Evolutionary conservation across 345 rosid species (phyloP).

Genomic region (Ceriops tagal): DNA sequence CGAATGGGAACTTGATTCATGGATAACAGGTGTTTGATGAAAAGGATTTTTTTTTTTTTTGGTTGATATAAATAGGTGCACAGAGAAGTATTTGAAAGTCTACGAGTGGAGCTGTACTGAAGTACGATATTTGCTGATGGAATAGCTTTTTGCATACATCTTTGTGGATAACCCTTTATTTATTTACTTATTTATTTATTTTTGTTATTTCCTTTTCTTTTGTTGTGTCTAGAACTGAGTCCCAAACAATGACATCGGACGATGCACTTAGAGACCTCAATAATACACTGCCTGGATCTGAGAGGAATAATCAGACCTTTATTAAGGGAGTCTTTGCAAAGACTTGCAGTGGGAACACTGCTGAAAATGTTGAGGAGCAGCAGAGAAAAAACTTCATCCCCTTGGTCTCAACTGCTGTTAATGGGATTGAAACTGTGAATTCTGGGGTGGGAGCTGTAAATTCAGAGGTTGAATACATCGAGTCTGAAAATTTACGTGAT

Average conservation of each 20-base stretch:
- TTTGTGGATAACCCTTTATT: neutral
- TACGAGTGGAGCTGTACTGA: neutral
- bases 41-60: neutral
- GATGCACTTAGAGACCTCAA: slow-evolving; percentile 70
- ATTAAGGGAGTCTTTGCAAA: slow-evolving; percentile 51
- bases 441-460: slow-evolving; percentile 42
- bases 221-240: slow-evolving; percentile 21
- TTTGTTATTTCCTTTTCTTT: neutral
- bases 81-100: too few relatives aligned
- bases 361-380: slow-evolving; percentile 52
- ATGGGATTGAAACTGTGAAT: slow-evolving; percentile 42
- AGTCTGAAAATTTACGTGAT: slow-evolving; percentile 68
- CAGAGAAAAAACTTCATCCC: slow-evolving; percentile 29
- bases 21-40: neutral
- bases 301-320: slow-evolving; percentile 49
- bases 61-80: neutral
- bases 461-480: slow-evolving; percentile 75
- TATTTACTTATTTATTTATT: neutral
- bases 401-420: slow-evolving; percentile 35
- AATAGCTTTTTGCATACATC: slow-evolving; percentile 2
- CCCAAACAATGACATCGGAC: slow-evolving; percentile 48
- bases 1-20: neutral
- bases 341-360: slow-evolving; percentile 44
- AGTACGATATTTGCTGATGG: neutral
- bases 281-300: slow-evolving; percentile 53